Conservation (phyloP, 305 asterid species). For the Solanum hybrid region DNA sequence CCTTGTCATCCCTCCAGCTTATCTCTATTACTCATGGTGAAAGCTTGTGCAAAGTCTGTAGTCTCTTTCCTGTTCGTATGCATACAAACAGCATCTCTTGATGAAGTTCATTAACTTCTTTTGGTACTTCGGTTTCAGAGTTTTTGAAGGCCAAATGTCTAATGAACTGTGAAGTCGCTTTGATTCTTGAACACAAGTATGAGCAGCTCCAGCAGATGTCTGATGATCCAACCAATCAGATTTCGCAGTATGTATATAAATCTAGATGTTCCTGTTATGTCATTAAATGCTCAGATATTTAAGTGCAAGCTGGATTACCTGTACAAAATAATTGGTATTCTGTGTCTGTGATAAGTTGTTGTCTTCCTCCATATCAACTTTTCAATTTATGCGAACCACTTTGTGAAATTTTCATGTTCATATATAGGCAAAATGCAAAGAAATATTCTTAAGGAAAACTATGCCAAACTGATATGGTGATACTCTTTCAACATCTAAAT, state of each 20-base stretch:
- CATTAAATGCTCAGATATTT: not conserved
- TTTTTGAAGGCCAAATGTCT: constrained; percentile 90
- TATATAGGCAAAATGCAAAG: not conserved
- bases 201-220: constrained; percentile 94
- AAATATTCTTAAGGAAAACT: not conserved
- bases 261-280: not conserved
- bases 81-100: not conserved
- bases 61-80: not conserved
- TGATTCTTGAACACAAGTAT: constrained; percentile 79
- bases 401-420: not conserved
- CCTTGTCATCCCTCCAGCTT: not conserved
- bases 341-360: not conserved
- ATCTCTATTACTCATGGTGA: not conserved
- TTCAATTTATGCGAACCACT: not conserved
- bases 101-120: not conserved
- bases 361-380: not conserved
- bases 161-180: constrained; percentile 87
- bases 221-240: constrained; percentile 77
- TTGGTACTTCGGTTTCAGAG: constrained; percentile 25
- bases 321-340: not conserved
- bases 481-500: not conserved
- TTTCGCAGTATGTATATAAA: constrained; percentile 63
- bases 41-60: not conserved
- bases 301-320: not conserved
- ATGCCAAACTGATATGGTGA: not conserved